phyloP scores from a whole-genome alignment of 2,329 filamentous ascomycete species.

The Uncinocarpus reesii region DNA sequence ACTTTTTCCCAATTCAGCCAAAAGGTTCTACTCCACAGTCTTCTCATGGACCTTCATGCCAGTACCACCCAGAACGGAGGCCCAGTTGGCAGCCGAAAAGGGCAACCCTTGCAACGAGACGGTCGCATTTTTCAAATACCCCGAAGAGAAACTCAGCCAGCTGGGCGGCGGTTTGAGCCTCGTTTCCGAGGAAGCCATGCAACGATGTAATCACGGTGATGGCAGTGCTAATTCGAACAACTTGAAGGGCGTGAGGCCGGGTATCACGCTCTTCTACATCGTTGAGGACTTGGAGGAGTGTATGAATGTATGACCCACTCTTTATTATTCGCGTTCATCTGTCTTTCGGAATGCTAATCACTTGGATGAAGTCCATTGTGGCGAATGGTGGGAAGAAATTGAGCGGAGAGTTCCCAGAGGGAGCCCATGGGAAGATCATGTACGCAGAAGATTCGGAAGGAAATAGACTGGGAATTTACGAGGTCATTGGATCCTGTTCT shows the following conservation, averaged over 20 bases:
- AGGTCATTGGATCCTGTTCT: not conserved
- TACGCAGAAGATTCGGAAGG: slow-evolving; percentile 21
- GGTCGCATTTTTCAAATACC: slow-evolving; percentile 19
- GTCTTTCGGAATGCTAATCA: not conserved
- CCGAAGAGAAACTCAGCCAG: slow-evolving; percentile 10
- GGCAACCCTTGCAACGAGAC: slow-evolving; percentile 14
- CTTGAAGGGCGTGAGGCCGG: slow-evolving; percentile 8
- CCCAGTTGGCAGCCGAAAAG: not conserved
- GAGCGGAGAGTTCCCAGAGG: slow-evolving; percentile 17
- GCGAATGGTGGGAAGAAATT: slow-evolving; percentile 18
- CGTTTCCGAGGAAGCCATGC: slow-evolving; percentile 13
- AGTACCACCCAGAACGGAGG: not conserved
- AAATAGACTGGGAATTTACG: slow-evolving; percentile 20
- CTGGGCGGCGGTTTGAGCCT: slow-evolving; percentile 18
- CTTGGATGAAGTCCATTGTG: slow-evolving; percentile 15
- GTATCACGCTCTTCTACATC: slow-evolving; percentile 19
- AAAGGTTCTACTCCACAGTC: slow-evolving; percentile 20
- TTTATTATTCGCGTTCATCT: not conserved
- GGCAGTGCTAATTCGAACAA: not conserved
- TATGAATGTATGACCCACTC: slow-evolving; percentile 14
- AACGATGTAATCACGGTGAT: not conserved
- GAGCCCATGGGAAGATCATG: slow-evolving; percentile 17
- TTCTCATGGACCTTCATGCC: slow-evolving; percentile 20
- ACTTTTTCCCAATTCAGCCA: too few relatives aligned
- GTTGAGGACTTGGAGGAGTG: slow-evolving; percentile 19